Evolutionary conservation across 1,284 basidiomycete species (phyloP).

Genomic region (Puccinia horiana): DNA sequence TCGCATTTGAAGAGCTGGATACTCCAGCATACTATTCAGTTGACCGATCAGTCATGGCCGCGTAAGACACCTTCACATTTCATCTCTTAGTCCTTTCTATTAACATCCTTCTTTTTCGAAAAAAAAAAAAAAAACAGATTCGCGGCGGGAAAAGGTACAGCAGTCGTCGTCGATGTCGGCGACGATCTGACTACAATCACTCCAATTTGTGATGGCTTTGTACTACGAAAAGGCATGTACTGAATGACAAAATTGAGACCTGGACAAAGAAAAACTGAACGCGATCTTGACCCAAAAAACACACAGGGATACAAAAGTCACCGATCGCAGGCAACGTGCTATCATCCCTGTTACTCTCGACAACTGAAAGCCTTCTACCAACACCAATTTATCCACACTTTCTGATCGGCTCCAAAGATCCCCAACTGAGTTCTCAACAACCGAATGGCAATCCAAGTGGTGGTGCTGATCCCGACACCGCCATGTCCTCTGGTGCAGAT

Average conservation of each 20-base stretch:
- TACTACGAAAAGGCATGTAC: slow-evolving; percentile 79
- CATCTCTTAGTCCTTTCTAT: too few species aligned
- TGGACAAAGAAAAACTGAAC: not conserved
- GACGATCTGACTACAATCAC: slow-evolving; percentile 84
- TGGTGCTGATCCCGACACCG: not conserved
- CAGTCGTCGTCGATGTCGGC: slow-evolving; percentile 90
- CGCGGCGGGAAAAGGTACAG: slow-evolving; percentile 92
- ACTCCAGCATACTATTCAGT: slow-evolving; percentile 96
- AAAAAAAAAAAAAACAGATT: slow-evolving; percentile 65
- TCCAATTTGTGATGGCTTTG: slow-evolving; percentile 96
- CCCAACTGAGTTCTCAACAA: not conserved
- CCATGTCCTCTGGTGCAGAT: slow-evolving; percentile 3
- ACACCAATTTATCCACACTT: slow-evolving; percentile 39
- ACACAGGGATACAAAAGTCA: slow-evolving; percentile 56
- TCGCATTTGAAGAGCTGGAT: slow-evolving; percentile 94
- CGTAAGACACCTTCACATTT: too few species aligned
- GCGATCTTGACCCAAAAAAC: not conserved
- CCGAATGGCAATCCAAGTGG: not conserved
- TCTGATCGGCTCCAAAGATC: slow-evolving; percentile 33
- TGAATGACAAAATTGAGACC: slow-evolving; percentile 35
- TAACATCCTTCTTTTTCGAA: not conserved
- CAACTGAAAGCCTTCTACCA: not conserved
- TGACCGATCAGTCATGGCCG: slow-evolving; percentile 90
- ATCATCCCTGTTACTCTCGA: slow-evolving; percentile 53
- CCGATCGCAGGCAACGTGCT: slow-evolving; percentile 54